Evolutionary conservation across 1,284 basidiomycete genomes (phyloP), one percentile per base, ranked within the genome.

Genomic region (Paramarasmius palmivorus): DNA sequence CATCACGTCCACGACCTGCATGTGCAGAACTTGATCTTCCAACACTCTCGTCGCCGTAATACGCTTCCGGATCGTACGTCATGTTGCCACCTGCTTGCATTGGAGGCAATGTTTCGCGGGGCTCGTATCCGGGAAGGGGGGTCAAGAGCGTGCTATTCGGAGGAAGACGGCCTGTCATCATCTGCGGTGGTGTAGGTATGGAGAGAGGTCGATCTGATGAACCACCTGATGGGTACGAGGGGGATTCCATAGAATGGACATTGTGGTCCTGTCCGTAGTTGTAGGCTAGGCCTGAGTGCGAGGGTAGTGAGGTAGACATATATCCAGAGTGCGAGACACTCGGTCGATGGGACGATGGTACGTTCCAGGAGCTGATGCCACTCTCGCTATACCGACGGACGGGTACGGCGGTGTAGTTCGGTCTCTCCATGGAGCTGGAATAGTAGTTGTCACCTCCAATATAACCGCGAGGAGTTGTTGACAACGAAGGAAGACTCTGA

Each of bases 141-240:
- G 78, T 79, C 57, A 82, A 66, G 44, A 82, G 72, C 7, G 79
- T 81, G 62, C 76, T 79, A 59, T 78, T 73, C 23, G 73, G 64
- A 26, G 78, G 73, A 32, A 81, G 68, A 34, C 70, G 63, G 37
- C 50, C 53, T 25, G 57, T 41, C 36, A 50, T 51, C 60, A 70
- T 71, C 49, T 61, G 62, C 2, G 68, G 55, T 6, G 60, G 49
- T 15, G 61, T 55, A 23, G 57, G 35, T 38, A 59, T 53, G 10
- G 54, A 51, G 15, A 55, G 50, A 44, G 49, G 49, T 36, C 53
- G 53, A 41, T 55, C 54, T 38, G 54, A 48, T 22, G 50, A 45
- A 22, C 42, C 40, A 4, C 49, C 44, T 41, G 38, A 39, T 22
- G 50, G 47, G 29, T 25, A 50, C 23, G 53, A 46, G 25, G 53